phyloP scores from a whole-genome alignment of 768 basidiomycete species.

The Mrakia blollopis region DNA sequence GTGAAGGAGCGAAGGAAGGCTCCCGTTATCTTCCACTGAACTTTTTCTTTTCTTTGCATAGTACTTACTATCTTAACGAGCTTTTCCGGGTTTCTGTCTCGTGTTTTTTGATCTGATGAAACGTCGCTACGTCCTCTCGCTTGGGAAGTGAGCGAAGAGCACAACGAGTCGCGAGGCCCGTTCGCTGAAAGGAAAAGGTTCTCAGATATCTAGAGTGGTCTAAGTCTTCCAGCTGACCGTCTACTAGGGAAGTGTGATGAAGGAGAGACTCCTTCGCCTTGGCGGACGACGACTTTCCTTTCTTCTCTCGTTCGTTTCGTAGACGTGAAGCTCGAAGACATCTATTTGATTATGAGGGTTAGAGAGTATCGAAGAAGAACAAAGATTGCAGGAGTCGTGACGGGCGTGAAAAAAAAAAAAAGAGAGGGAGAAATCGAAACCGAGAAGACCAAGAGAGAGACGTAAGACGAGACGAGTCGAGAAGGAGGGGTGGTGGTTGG shows the following conservation, averaged over 20 bases:
- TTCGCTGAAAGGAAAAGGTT: too few relatives aligned
- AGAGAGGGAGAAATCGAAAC: not conserved
- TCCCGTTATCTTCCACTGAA: slow-evolving; percentile 16
- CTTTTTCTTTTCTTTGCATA: not conserved
- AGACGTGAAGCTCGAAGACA: too few relatives aligned
- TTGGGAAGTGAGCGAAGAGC: too few relatives aligned
- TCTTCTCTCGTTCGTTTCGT: too few relatives aligned
- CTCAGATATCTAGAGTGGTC: too few relatives aligned
- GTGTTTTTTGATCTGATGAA: not conserved
- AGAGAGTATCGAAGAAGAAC: too few relatives aligned
- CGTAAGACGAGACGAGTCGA: not conserved
- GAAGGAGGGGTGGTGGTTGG: not conserved
- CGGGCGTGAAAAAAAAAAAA: not conserved
- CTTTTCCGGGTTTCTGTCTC: not conserved
- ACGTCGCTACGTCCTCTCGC: too few relatives aligned
- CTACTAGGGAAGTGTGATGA: too few relatives aligned
- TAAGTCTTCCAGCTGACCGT: too few relatives aligned
- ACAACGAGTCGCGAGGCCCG: too few relatives aligned
- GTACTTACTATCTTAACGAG: not conserved
- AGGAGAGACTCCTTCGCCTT: slow-evolving; percentile 72
- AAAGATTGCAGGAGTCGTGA: too few relatives aligned
- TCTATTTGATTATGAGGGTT: too few relatives aligned
- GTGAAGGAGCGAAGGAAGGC: slow-evolving; percentile 18
- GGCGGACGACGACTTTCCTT: slow-evolving; percentile 40
- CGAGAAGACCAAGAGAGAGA: not conserved